Evolutionary conservation across 208 protist genomes (phyloP).

Genomic region (Leishmania gerbilli): DNA sequence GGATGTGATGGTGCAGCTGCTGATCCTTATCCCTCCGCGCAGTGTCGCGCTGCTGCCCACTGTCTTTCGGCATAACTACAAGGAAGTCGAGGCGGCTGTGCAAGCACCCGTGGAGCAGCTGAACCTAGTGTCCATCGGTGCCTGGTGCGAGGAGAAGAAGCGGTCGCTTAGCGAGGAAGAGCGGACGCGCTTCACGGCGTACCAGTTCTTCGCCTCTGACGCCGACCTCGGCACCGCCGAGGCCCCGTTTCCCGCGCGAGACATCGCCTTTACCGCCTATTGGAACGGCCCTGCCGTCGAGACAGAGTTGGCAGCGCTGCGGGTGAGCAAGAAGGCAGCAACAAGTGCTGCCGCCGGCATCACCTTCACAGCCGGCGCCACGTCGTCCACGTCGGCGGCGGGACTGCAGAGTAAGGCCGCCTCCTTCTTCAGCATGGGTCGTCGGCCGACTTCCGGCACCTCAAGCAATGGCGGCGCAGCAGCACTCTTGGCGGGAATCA

Average conservation of each 20-base stretch:
- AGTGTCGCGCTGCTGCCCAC: conserved; percentile 66
- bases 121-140: conserved; percentile 57
- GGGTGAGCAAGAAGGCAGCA: conserved; percentile 7
- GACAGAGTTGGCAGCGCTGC: conserved; percentile 20
- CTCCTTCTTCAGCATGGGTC: conserved; percentile 63
- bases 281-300: conserved; percentile 49
- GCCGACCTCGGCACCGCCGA: conserved; percentile 19
- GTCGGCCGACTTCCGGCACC: conserved; percentile 12
- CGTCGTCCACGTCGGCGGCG: not conserved
- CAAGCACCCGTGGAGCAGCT: conserved; percentile 74
- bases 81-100: conserved; percentile 62
- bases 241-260: conserved; percentile 43
- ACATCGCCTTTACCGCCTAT: conserved; percentile 65
- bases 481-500: conserved; percentile 37
- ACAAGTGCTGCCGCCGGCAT: not conserved
- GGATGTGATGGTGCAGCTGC: conserved; percentile 83
- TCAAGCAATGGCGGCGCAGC: conserved; percentile 36
- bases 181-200: conserved; percentile 68
- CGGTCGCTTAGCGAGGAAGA: conserved; percentile 74
- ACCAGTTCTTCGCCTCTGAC: conserved; percentile 59
- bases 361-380: conserved; percentile 5
- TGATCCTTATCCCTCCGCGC: conserved; percentile 69
- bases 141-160: conserved; percentile 75
- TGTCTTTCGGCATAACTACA: conserved; percentile 58
- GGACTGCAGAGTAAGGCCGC: conserved; percentile 36